Base-by-base conservation (phyloP, 345 rosid genomes). In the Salix udensis region DNA sequence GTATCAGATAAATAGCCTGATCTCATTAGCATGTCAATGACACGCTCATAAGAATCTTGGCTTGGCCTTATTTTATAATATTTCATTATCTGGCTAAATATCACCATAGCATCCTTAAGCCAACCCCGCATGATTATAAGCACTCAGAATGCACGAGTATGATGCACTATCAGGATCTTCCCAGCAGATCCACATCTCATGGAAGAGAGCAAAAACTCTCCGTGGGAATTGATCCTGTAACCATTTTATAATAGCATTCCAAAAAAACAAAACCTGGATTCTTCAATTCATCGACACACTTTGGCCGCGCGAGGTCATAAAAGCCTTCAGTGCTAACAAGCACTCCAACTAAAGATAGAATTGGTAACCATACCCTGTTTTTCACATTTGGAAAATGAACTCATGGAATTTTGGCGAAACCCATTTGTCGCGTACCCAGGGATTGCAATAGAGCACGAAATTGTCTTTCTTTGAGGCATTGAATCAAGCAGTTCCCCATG, bases 191-290 rank as follows among this genome's bases (percentile, higher is more conserved):
- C 72, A 83, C 91, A 87, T 85, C 64, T 84, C 77, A 68, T 74
- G 64, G 74, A 81, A 85, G 40, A 84, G 76, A 8, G 70, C 48
- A 39, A 87, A 80, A 74, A 86, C 83, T 82, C 89, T 67, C 82
- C 86, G 1, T 60, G 34, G 65, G 87, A 82, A 75, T 85, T 84
- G 61, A 85, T 53, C 61, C 87, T 82, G 34, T 82, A 78, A n/a
- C 88, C 86, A 67, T 76, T 76, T 69, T 70, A 88, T 70, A 34
- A 87, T 77, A 44, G 87, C 86, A 77, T 85, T 88, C 90, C 91
- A 3, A 88, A 61, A 87, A 84, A 53, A 80, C 83, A 44, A 69
- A 55, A 78, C 79, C 70, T 6, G 85, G 82, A 76, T 73, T 71
- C 73, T 81, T 69, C 72, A 87, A 30, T 40, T 86, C 88, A 73